Evolutionary conservation across 805 yeast genomes (phyloP), one percentile per base, ranked within the genome.

Genomic region (Phaffomyces thermotolerans): DNA sequence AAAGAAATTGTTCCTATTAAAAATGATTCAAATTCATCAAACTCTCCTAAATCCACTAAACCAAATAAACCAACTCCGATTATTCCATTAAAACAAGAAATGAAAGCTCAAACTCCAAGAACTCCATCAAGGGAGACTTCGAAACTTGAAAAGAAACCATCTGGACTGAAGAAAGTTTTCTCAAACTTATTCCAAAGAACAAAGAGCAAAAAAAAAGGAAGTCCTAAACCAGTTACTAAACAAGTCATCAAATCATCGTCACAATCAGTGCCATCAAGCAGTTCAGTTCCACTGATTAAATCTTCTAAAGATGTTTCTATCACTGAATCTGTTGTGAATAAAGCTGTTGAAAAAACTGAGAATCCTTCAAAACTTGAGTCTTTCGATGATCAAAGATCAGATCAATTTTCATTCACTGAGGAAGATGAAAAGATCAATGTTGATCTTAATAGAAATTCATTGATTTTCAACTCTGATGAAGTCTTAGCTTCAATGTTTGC

Each of bases 391-490:
- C 45, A 35, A 22, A 4, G 24, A 4, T 45, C 47, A n/a, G 50
- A 46, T 33, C 47, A 37, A 8, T 57, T 54, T 36, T 57, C 62
- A 8, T 57, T 57, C 27, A 34, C 41, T n/a, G 59, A 54, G 5
- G 57, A 50, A 7, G 60, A 56, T 17, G 61, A 56, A 30, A 52
- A 53, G 4, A 41, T 55, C 15, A 45, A 41, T 8, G 36, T 52
- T 14, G 38, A 27, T 27, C 13, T 27, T 12, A 27, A 44, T 34
- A 13, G 27, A 25, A 23, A 17, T 10, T 42, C 43, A n/a, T 36
- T 34, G 17, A n/a, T 18, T 25, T 50, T 52, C 24, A 41, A 39
- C 12, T 39, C 45, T 15, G 54, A 52, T 12, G 36, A 42, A 8
- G 43, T 49, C 14, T 14, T 52, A 13, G 41, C 39, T 15, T 34